phyloP scores from a whole-genome alignment of 1,139 yeast genomes.

The Taiozyma sp. region DNA sequence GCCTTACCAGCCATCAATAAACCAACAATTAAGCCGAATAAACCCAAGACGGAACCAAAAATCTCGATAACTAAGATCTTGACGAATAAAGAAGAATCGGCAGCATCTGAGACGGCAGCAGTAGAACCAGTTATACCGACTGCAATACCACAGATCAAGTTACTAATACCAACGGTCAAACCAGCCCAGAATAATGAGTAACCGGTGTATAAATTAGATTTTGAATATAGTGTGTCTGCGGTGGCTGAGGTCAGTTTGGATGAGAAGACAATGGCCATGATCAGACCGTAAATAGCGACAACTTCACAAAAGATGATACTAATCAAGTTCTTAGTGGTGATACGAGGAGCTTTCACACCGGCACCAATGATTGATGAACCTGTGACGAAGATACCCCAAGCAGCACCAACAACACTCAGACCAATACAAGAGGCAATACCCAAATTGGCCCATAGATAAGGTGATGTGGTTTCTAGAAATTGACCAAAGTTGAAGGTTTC shows the following conservation, averaged over 20 bases:
- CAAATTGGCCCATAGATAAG: slow-evolving; percentile 94
- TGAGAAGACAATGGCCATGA: slow-evolving; percentile 96
- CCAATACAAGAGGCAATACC: slow-evolving; percentile 96
- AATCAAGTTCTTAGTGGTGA: slow-evolving; percentile 94
- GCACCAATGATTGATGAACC: slow-evolving; percentile 96
- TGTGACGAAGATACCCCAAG: slow-evolving; percentile 98
- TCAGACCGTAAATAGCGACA: slow-evolving; percentile 96
- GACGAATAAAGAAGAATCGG: slow-evolving; percentile 91
- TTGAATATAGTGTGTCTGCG: slow-evolving; percentile 55
- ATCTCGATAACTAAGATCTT: slow-evolving; percentile 95
- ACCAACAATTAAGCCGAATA: slow-evolving; percentile 93
- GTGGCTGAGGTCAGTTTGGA: slow-evolving; percentile 81
- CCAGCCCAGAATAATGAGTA: slow-evolving; percentile 98
- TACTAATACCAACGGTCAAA: slow-evolving; percentile 87
- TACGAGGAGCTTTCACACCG: slow-evolving; percentile 96
- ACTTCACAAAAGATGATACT: slow-evolving; percentile 98
- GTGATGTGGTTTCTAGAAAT: slow-evolving; percentile 81
- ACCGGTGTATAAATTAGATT: slow-evolving; percentile 88
- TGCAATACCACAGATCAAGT: slow-evolving; percentile 93
- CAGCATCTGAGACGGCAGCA: slow-evolving; percentile 97
- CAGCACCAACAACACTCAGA: slow-evolving; percentile 93
- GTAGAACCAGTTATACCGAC: slow-evolving; percentile 98
- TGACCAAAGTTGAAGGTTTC: slow-evolving; percentile 88
- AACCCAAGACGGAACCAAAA: slow-evolving; percentile 93
- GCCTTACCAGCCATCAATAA: slow-evolving; percentile 97